These are phyloP conservation scores for Eremothecium coryli DNA, from an alignment of 1,139 yeast species.

Conservation along the genomic window DNA sequence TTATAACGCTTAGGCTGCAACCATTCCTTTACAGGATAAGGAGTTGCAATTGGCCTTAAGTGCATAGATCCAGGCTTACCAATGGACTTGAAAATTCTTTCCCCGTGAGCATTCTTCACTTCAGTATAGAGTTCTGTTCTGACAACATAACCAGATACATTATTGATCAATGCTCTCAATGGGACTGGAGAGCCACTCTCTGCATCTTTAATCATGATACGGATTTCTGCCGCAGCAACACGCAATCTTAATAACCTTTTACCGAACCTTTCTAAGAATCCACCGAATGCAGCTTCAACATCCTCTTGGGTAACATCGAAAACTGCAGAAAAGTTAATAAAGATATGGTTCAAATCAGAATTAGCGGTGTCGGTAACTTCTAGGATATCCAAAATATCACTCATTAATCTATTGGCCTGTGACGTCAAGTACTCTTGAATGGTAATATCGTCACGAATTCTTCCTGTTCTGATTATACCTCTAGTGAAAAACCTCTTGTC, in stretches of 20 bases:
- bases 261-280: slow-evolving; percentile 95
- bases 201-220: slow-evolving; percentile 91
- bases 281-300: slow-evolving; percentile 95
- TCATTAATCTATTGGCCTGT: slow-evolving; percentile 92
- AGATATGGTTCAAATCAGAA: slow-evolving; percentile 92
- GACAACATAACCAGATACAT: slow-evolving; percentile 95
- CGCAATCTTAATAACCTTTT: slow-evolving; percentile 94
- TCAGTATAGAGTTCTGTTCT: slow-evolving; percentile 92
- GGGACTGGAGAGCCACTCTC: slow-evolving; percentile 85
- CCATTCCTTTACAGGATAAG: slow-evolving; percentile 96
- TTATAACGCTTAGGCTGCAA: slow-evolving; percentile 96
- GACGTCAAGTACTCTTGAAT: slow-evolving; percentile 91
- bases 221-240: slow-evolving; percentile 93
- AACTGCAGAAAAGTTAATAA: slow-evolving; percentile 90
- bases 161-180: slow-evolving; percentile 89
- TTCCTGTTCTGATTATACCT: slow-evolving; percentile 94
- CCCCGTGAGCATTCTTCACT: slow-evolving; percentile 82
- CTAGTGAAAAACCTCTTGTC: slow-evolving; percentile 95
- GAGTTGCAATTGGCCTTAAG: slow-evolving; percentile 87
- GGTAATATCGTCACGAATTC: slow-evolving; percentile 83
- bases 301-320: slow-evolving; percentile 91
- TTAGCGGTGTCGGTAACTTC: slow-evolving; percentile 92
- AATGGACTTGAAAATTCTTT: slow-evolving; percentile 93
- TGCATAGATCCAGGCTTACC: slow-evolving; percentile 97
- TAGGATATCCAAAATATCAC: slow-evolving; percentile 87